Base-by-base conservation (phyloP, 2,329 filamentous ascomycete species). In the Furcasterigmium furcatum region DNA sequence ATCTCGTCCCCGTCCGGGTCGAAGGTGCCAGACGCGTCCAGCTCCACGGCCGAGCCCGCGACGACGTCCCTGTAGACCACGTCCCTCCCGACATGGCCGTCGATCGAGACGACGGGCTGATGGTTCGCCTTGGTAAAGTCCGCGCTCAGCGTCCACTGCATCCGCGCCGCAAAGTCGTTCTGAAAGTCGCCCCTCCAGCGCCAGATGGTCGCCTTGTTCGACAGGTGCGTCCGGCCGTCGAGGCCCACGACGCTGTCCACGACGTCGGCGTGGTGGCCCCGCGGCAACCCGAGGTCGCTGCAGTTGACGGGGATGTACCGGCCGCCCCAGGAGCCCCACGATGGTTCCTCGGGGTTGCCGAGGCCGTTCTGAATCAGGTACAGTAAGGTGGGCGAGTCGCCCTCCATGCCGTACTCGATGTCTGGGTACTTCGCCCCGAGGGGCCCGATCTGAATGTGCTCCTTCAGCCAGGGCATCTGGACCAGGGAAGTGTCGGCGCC, bases 361-460 rank as follows among this genome's bases (percentile, higher is more conserved):
- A 77, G 62, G 2, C 72, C 72, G 42, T 75, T 75, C 39, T 73
- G 70, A 18, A 74, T 66, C 1, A 71, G 63, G 46, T 74, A 76
- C 9, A 78, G 62, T 40, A 77, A 72, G 0, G 73, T 71, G 0
- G 74, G 74, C 2, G 71, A 73, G 47, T 76, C 74, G n/a, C 73
- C 72, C 55, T 82, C 79, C 19, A 71, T 66, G 44, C 79, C 77
- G 51, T 67, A 79, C 9, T 69, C 55, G 38, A 70, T 70, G 47
- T 77, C 58, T 0, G 72, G 73, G 46, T 77, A 77, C 2, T 57
- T 61, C 0, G 52, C 49, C 2, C 73, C 74, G 6, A 80, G 52
- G 4, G 62, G 59, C 0, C 64, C 64, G 24, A 79, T 67, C 49
- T 80, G 77, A 38, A 82, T 73, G 50, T 81, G 67, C 35, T 73